Conservation (phyloP, 202 grass and related monocot genomes). For the Zoysia matrella region DNA sequence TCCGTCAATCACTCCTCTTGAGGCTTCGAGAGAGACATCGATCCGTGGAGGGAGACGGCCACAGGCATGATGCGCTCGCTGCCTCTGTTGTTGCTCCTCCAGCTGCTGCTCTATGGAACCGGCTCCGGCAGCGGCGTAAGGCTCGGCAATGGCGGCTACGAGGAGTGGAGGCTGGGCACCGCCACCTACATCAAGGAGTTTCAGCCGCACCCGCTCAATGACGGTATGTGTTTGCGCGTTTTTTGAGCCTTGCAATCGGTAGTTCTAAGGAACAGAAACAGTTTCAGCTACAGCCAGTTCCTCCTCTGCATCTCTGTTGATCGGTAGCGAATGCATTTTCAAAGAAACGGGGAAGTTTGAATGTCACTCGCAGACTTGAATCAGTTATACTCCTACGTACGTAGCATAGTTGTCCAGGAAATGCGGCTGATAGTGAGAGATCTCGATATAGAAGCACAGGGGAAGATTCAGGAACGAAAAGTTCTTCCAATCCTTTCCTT, state of each 20-base stretch:
- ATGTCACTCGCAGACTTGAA: background rate
- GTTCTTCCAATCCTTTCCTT: background rate
- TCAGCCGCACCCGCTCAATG: slow-evolving; percentile 60
- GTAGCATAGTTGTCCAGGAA: no score
- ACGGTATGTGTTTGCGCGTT: slow-evolving; percentile 36
- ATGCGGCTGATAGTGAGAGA: no score
- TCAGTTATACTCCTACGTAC: no score
- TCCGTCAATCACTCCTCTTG: background rate
- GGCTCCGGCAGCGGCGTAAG: slow-evolving; percentile 27
- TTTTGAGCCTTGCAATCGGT: background rate
- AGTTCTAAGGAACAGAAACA: background rate
- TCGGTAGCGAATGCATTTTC: no score
- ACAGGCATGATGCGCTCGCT: slow-evolving; percentile 31
- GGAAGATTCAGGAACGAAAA: slow-evolving; percentile 11
- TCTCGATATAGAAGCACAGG: no score
- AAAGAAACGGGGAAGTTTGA: no score
- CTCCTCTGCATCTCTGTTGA: no score
- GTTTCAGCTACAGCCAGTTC: no score
- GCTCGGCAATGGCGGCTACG: slow-evolving; percentile 48
- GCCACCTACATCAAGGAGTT: slow-evolving; percentile 79
- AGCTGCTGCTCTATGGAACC: slow-evolving; percentile 16
- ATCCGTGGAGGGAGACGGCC: background rate
- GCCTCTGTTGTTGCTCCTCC: slow-evolving; percentile 27
- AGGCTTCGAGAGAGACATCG: background rate
- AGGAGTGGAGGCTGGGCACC: slow-evolving; percentile 82